These are phyloP conservation scores for Eimeria sp. DNA, from an alignment of 169 alveolate genomes.

Conservation along the genomic window DNA sequence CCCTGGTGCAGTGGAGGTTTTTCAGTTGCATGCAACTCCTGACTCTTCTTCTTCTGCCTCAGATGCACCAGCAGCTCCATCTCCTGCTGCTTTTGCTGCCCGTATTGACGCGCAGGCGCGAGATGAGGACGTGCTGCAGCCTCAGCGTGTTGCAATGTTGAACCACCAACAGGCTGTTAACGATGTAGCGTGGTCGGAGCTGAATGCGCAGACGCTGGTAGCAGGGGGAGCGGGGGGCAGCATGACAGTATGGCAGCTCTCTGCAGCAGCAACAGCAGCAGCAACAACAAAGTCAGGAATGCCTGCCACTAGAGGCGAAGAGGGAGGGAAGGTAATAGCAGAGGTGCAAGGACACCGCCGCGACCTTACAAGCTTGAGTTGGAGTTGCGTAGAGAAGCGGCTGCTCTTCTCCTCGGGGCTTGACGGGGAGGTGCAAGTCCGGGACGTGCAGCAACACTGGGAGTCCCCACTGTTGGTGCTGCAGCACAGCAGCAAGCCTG, in stretches of 20 bases:
- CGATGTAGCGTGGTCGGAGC: conserved; percentile 60
- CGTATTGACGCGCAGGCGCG: not conserved
- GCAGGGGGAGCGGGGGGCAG: conserved; percentile 8
- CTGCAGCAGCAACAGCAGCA: not conserved
- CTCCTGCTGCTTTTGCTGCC: not conserved
- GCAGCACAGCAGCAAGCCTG: conserved; percentile 42
- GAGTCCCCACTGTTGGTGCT: not conserved
- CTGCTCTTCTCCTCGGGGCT: conserved; percentile 77
- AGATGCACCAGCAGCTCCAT: not conserved
- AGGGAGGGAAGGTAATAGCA: not conserved
- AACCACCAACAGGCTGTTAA: conserved; percentile 1
- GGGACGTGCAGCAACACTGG: conserved; percentile 72
- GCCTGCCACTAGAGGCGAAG: not conserved
- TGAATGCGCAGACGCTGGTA: conserved; percentile 26
- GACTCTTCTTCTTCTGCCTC: not conserved
- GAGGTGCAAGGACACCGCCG: conserved; percentile 75
- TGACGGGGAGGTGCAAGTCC: conserved; percentile 74
- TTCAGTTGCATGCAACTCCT: not conserved
- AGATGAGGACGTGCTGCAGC: conserved; percentile 5
- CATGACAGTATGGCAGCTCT: not conserved
- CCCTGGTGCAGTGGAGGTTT: conserved; percentile 28
- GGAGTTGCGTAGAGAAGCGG: conserved; percentile 52
- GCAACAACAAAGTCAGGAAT: not conserved
- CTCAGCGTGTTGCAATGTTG: conserved; percentile 1
- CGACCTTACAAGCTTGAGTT: conserved; percentile 58